These are phyloP conservation scores for Cyberlindnera misumaiensis DNA, from an alignment of 805 yeast genomes.

Conservation along the genomic window DNA sequence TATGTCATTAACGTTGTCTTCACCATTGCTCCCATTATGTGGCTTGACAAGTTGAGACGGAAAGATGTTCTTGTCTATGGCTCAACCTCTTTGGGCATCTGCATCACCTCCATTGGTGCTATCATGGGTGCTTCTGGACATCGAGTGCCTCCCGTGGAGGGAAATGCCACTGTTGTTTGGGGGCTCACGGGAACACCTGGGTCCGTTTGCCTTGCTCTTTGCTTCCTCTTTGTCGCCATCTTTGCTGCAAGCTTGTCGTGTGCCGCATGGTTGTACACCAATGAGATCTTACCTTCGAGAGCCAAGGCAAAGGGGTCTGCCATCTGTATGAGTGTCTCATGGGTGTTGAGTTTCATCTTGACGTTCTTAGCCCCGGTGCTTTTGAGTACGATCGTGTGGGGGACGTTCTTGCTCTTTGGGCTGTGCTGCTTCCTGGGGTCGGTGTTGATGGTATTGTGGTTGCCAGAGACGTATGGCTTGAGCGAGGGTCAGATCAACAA, in stretches of 20 bases:
- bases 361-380: conserved; percentile 35
- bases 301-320: conserved; percentile 42
- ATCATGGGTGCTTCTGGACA: conserved; percentile 33
- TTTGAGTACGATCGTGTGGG: conserved; percentile 31
- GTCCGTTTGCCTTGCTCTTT: conserved; percentile 35
- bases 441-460: conserved; percentile 24
- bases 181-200: conserved; percentile 33
- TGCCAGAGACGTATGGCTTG: conserved; percentile 40
- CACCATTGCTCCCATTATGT: conserved; percentile 36
- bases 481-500: conserved; percentile 21
- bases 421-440: conserved; percentile 27
- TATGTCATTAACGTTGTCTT: conserved; percentile 35
- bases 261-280: conserved; percentile 42
- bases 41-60: conserved; percentile 38
- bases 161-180: conserved; percentile 31
- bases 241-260: conserved; percentile 41
- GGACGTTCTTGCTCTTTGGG: conserved; percentile 35
- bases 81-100: conserved; percentile 27
- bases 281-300: conserved; percentile 40
- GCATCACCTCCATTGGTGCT: conserved; percentile 30
- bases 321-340: conserved; percentile 38
- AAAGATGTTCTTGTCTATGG: conserved; percentile 43
- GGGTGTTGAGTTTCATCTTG: conserved; percentile 33
- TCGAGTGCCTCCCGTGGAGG: conserved; percentile 24
- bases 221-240: conserved; percentile 38